Base-by-base conservation (phyloP, 768 basidiomycete genomes). In the Boletus speciosus region DNA sequence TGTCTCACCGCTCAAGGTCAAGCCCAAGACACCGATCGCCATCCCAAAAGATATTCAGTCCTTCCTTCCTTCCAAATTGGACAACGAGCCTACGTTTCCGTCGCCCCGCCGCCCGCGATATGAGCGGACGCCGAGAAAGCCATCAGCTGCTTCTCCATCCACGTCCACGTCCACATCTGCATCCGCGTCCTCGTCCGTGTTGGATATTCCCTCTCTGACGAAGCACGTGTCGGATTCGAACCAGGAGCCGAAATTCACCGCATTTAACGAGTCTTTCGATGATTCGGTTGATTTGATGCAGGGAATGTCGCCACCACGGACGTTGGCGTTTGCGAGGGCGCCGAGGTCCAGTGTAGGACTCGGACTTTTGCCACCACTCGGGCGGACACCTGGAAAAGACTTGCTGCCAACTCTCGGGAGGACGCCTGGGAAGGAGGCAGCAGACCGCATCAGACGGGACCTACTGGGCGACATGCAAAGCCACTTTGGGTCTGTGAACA, bases 361-460 rank as follows among this genome's bases (percentile, higher is more conserved):
- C 0, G 69, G 68, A 9, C 65, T 73, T 19, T 60, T 66, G 38
- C 75, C 70, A 10, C 67, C 69, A 19, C 63, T 80, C 11, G 79
- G 81, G 1, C 79, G 81, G 44, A 91, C 91, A 4, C 92, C 92
- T 5, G 79, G 78, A 27, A 85, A 80, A 64, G 83, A 84, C 36
- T 40, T 62, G 15, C 52, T 66, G 3, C 76, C 75, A 7, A 68
- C 68, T 29, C 61, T 82, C 6, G 79, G 81, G 0, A 79, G 82
- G 55, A 91, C 91, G 3, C 92, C 92, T 0, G 78, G 76, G 31
- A 85, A 81, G 63, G 82, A 84, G 55, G 90, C 89, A 4, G 88
- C 86, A 1, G 75, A 79, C 11, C 78, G 86, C 14, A 89, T 93
- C 48, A 78, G 81, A 47, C 76, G 76, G 31, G 84, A 86, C 66